Evolutionary conservation across 2,329 filamentous ascomycete species (phyloP).

Genomic region (Calonectria naviculata): DNA sequence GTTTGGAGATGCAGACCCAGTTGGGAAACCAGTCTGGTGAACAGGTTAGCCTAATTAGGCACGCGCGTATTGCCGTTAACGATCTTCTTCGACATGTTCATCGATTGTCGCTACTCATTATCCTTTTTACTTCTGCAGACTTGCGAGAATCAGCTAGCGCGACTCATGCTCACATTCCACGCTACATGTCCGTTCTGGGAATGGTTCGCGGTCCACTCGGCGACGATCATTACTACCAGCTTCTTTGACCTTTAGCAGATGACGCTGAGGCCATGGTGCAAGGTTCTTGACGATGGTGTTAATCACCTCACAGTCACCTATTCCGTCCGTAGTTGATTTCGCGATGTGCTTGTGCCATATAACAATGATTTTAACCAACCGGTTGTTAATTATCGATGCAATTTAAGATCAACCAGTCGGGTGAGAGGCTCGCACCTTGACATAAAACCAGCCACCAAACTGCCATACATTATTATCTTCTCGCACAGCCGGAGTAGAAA

Average conservation of each 20-base stretch:
- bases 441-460: not conserved
- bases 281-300: not conserved
- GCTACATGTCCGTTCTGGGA: slow-evolving; percentile 23
- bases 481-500: not conserved
- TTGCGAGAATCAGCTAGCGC: not conserved
- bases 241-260: not conserved
- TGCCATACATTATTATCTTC: not conserved
- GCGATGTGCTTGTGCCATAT: not conserved
- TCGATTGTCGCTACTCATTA: not conserved
- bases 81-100: not conserved
- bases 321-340: not conserved
- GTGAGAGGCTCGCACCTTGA: not conserved
- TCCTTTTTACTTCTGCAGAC: not conserved
- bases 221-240: not conserved
- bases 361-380: not conserved
- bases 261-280: not conserved
- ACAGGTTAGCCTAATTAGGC: not conserved
- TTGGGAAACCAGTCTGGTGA: not conserved
- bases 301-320: not conserved
- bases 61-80: not conserved
- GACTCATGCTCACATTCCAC: slow-evolving; percentile 18
- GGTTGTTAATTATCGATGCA: not conserved
- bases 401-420: not conserved
- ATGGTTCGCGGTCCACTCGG: slow-evolving; percentile 15
- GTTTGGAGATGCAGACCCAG: not conserved